Conservation (phyloP, 768 basidiomycete species). For the Mycena rosella region DNA sequence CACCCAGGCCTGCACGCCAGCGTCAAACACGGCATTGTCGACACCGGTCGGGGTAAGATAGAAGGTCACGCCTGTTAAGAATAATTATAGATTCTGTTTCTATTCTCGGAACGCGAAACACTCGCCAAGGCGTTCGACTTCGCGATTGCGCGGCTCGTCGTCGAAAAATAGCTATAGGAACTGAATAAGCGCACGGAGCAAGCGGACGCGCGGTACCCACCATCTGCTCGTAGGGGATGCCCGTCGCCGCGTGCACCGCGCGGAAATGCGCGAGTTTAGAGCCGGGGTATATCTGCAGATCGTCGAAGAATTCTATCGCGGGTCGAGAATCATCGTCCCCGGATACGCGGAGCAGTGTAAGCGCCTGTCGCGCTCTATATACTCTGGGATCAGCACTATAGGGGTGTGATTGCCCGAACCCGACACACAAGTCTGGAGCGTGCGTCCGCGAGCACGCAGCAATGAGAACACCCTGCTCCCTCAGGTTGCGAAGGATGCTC, state of each 20-base stretch:
- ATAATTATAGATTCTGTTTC: background rate
- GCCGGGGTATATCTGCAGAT: constrained; percentile 82
- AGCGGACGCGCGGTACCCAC: constrained; percentile 49
- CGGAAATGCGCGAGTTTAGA: constrained; percentile 89
- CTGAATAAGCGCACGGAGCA: background rate
- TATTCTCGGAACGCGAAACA: background rate
- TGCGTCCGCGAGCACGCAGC: constrained; percentile 83
- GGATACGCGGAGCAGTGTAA: constrained; percentile 71
- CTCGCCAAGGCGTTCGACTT: constrained; percentile 72
- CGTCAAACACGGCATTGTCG: constrained; percentile 70
- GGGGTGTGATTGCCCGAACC: background rate
- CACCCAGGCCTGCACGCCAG: constrained; percentile 79
- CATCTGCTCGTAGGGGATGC: constrained; percentile 86
- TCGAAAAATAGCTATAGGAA: constrained; percentile 73
- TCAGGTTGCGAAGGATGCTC: constrained; percentile 72
- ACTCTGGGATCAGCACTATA: background rate
- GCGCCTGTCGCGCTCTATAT: constrained; percentile 78
- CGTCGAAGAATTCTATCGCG: constrained; percentile 75
- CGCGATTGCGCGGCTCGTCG: constrained; percentile 73
- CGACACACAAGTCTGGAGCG: constrained; percentile 74
- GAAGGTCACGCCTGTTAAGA: constrained; percentile 80
- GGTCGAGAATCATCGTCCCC: constrained; percentile 48
- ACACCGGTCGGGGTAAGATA: constrained; percentile 76
- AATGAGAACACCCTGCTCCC: constrained; percentile 61
- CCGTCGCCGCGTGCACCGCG: constrained; percentile 77